These are phyloP conservation scores for Erodium texanum DNA, from an alignment of 441 rosid genomes.

Conservation along the genomic window DNA sequence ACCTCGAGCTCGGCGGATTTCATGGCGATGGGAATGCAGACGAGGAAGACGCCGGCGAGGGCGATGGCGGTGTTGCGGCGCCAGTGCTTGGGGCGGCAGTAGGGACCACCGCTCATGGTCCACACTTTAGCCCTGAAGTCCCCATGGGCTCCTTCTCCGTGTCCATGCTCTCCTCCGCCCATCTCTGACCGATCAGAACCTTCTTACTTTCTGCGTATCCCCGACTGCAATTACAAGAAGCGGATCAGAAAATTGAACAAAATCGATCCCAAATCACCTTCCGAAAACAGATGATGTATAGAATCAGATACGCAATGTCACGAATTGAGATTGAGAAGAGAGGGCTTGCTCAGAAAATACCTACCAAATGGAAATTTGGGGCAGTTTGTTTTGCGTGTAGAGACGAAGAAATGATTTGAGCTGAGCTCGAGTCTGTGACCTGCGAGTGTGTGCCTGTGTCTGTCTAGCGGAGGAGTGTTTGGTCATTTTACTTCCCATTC, in stretches of 20 bases:
- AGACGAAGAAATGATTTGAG: neutral
- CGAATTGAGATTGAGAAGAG: neutral
- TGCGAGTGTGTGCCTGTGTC: neutral
- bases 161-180: conserved; percentile 75
- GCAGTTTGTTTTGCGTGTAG: neutral
- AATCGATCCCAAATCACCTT: neutral
- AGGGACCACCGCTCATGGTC: conserved; percentile 88
- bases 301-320: no score
- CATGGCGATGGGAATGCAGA: conserved; percentile 90
- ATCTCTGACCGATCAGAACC: neutral
- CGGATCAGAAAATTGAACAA: neutral
- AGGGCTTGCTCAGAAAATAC: neutral
- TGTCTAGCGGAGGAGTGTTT: neutral
- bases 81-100: conserved; percentile 98
- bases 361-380: neutral
- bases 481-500: neutral
- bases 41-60: conserved; percentile 67
- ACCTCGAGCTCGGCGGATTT: conserved; percentile 96
- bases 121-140: conserved; percentile 91
- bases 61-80: conserved; percentile 92
- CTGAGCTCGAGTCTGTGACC: neutral
- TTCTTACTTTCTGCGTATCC: no score
- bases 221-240: neutral
- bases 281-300: no score
- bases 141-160: conserved; percentile 54